Evolutionary conservation across 2,329 filamentous ascomycete genomes (phyloP).

Genomic region (Cercospora berteroae): DNA sequence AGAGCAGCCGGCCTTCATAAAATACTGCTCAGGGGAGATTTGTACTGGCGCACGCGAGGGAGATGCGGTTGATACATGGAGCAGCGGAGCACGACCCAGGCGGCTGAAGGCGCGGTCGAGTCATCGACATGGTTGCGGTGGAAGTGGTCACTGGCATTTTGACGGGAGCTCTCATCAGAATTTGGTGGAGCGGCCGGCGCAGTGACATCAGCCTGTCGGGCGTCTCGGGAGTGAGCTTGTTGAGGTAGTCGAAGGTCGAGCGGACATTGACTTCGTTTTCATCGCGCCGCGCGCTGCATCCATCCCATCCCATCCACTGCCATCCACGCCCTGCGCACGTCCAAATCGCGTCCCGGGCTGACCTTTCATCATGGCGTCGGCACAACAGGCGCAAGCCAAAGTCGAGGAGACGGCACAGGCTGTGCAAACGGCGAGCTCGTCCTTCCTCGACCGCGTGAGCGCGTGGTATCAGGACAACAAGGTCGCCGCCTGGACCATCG

Average conservation of each 20-base stretch:
- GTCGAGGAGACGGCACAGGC: conserved; percentile 23
- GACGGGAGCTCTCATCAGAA: background rate
- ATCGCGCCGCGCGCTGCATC: background rate
- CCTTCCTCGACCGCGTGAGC: conserved; percentile 85
- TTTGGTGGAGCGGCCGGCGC: background rate
- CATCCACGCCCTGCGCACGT: conserved; percentile 12
- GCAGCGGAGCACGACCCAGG: background rate
- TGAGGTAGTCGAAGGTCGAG: conserved; percentile 2
- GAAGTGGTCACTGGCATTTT: background rate
- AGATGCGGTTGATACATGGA: background rate
- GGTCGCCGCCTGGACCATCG: conserved; percentile 91
- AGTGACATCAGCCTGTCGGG: conserved; percentile 3
- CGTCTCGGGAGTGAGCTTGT: conserved; percentile 4
- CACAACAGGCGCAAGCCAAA: conserved; percentile 19
- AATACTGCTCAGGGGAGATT: background rate
- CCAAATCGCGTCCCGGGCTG: background rate
- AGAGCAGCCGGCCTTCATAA: background rate
- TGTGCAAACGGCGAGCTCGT: conserved; percentile 55
- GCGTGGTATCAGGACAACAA: conserved; percentile 96
- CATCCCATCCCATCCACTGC: conserved; percentile 9
- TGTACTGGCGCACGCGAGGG: background rate
- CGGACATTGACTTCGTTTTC: conserved; percentile 12
- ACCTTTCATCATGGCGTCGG: conserved; percentile 20
- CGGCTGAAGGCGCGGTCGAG: background rate
- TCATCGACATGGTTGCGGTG: background rate